A percentile compares a stretch with the other conserved stretches of the same genome.
Conservation (phyloP, 2,329 filamentous ascomycete species). For the Pseudogymnoascus sp. region DNA sequence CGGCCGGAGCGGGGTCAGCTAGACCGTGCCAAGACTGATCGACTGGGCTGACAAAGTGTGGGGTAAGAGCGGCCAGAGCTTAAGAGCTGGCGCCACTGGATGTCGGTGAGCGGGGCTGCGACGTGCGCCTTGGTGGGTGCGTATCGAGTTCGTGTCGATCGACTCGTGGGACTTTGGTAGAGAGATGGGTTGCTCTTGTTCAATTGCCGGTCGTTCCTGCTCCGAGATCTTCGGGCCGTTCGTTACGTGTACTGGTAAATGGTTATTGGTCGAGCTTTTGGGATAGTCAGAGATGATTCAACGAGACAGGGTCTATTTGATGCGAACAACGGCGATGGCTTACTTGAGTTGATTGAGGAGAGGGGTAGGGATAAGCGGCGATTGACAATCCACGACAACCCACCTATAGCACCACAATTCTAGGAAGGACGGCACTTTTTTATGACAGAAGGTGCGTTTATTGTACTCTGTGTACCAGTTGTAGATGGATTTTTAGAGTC, state of each 20-base stretch:
- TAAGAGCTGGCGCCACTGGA: not conserved
- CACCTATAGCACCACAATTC: constrained; percentile 1
- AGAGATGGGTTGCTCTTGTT: not conserved
- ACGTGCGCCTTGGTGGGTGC: not conserved
- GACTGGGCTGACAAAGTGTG: not conserved
- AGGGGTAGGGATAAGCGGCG: not conserved
- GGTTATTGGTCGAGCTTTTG: not conserved
- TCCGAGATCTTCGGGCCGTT: not conserved
- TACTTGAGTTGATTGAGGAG: not conserved
- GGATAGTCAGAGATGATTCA: not conserved
- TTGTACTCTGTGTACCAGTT: not conserved
- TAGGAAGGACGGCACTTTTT: not conserved
- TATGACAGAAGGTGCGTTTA: not conserved
- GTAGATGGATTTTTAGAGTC: not conserved
- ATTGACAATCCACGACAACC: not conserved
- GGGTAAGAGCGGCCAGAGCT: constrained; percentile 4
- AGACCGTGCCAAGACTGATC: not conserved
- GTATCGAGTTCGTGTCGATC: not conserved
- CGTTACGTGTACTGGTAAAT: not conserved
- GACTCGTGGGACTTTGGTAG: not conserved
- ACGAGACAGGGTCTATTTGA: not conserved
- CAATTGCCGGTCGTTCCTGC: constrained; percentile 4
- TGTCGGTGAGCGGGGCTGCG: not conserved
- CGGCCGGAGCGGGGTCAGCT: not conserved
- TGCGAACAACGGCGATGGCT: not conserved